Evolutionary conservation across 1,284 basidiomycete species (phyloP), one percentile per base, ranked within the genome.

Genomic region (Malassezia equina): DNA sequence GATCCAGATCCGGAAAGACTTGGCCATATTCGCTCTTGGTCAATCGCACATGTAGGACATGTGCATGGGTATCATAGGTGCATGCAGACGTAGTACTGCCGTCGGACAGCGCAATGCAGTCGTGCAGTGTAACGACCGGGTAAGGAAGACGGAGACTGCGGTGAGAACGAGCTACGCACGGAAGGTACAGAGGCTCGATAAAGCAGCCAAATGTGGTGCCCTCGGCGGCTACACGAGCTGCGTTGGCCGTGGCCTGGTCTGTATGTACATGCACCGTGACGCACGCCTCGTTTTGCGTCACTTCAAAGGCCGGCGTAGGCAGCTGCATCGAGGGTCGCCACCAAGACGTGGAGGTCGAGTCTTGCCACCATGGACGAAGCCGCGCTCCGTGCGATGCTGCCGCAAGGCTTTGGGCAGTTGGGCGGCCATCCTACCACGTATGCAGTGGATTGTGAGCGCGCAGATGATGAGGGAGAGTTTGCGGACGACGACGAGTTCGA

Each of bases 361-460:
- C 8, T 45, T 17, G 17, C 39, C 27, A 44, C 40, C 33, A 72
- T 72, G 69, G 71, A 73, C 54, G 71, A 73, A 45, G 64, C 57
- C 13, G 66, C 70, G 8, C 44, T 73, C 25, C 52, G 69, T 19
- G 66, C 71, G 0, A 69, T 73, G 66, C 66, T 73, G 66, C 65
- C 68, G 3, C 58, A 50, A 34, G 58, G 62, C 21, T 72, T 72
- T 25, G 69, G 69, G 33, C 60, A 55, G 59, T n/a, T 8, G 17
- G 19, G 36, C 36, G 32, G 32, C n/a, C 15, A 33, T 6, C 7
- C 32, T 15, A n/a, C 13, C 15, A n/a, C 32, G 2, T 33, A 33
- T 33, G 12, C 31, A 12, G 31, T n/a, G 13, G 32, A 5, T 4
- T n/a, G 15, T 3, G 32, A 33, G 32, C n/a, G 24, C 7, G 45